Evolutionary conservation across 805 yeast species (phyloP).

Genomic region (Wickerhamiella dianesei): DNA sequence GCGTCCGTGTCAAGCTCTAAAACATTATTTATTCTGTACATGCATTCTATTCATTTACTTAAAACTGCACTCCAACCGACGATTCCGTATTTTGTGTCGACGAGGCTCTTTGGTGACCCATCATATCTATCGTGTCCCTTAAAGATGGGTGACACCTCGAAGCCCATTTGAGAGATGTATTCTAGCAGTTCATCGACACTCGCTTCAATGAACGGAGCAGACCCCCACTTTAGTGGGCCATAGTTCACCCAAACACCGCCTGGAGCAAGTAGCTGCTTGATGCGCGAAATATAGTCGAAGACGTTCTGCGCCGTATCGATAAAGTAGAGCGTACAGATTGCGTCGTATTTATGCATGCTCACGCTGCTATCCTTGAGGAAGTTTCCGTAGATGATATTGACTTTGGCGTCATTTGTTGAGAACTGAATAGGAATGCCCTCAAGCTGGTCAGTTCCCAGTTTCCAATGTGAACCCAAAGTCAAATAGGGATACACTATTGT

Average conservation of each 20-base stretch:
- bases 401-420: background rate
- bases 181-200: slow-evolving; percentile 51
- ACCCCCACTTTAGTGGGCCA: slow-evolving; percentile 90
- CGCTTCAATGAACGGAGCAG: slow-evolving; percentile 60
- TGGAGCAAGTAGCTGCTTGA: slow-evolving; percentile 36
- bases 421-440: slow-evolving; percentile 15
- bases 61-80: slow-evolving; percentile 13
- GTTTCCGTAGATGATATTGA: slow-evolving; percentile 35
- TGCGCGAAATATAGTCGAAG: slow-evolving; percentile 57
- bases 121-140: slow-evolving; percentile 21
- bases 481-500: slow-evolving; percentile 28
- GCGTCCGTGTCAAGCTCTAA: slow-evolving; percentile 32
- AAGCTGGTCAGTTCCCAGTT: slow-evolving; percentile 35
- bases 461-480: slow-evolving; percentile 59
- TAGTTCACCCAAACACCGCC: slow-evolving; percentile 71
- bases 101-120: slow-evolving; percentile 22
- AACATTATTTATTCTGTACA: background rate
- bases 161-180: slow-evolving; percentile 47
- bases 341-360: slow-evolving; percentile 26
- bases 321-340: slow-evolving; percentile 46
- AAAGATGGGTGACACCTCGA: slow-evolving; percentile 31
- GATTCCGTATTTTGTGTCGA: slow-evolving; percentile 21
- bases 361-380: slow-evolving; percentile 39
- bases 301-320: slow-evolving; percentile 86
- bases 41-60: background rate